phyloP scores from a whole-genome alignment of 73 alveolate species.

The Paramecium primaurelia region DNA sequence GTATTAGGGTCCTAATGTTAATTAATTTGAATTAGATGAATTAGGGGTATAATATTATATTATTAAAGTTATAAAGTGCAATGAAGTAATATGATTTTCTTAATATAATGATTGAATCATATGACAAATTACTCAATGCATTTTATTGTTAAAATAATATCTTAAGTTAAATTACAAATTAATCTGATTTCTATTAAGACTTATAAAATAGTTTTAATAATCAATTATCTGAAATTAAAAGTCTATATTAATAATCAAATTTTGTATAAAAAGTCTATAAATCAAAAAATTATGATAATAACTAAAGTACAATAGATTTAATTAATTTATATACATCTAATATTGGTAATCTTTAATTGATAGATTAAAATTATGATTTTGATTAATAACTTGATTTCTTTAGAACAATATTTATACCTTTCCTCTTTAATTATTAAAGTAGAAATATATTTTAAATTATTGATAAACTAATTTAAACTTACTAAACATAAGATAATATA shows the following conservation, averaged over 20 bases:
- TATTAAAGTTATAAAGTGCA: background rate
- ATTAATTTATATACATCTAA: background rate
- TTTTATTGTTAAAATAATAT: background rate
- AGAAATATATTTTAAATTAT: background rate
- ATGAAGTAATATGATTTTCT: background rate
- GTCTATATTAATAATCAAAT: background rate
- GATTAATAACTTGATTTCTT: background rate
- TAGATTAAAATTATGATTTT: background rate
- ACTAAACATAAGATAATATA: background rate
- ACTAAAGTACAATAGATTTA: background rate
- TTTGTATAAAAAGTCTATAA: background rate
- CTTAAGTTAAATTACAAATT: background rate
- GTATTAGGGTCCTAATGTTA: background rate
- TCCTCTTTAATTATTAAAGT: background rate
- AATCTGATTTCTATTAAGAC: background rate
- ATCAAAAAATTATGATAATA: background rate
- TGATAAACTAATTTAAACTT: background rate
- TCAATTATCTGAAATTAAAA: background rate
- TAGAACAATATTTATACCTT: background rate
- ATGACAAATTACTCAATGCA: background rate
- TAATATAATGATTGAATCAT: background rate
- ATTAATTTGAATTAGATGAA: background rate
- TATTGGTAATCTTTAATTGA: background rate
- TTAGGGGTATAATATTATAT: background rate
- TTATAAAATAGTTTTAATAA: background rate